Evolutionary conservation across 345 rosid genomes (phyloP).

Genomic region (Aquilaria malaccensis): DNA sequence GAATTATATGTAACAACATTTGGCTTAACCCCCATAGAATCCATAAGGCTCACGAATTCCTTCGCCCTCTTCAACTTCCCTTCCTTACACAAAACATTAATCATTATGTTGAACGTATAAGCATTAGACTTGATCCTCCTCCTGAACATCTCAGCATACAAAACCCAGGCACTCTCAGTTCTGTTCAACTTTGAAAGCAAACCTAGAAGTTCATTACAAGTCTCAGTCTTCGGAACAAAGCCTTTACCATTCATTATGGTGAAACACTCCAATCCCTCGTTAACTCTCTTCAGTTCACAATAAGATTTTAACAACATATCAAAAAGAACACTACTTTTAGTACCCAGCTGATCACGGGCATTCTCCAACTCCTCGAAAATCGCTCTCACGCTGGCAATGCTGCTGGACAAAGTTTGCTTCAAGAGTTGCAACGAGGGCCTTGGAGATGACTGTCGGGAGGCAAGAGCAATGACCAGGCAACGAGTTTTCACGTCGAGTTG

Average conservation of each 20-base stretch:
- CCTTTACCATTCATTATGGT: conserved; percentile 61
- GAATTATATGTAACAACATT: conserved; percentile 73
- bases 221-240: conserved; percentile 54
- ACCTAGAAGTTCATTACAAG: conserved; percentile 65
- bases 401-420: conserved; percentile 26
- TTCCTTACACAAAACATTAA: conserved; percentile 79
- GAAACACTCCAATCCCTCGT: conserved; percentile 60
- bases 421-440: conserved; percentile 49
- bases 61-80: conserved; percentile 80
- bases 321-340: conserved; percentile 41
- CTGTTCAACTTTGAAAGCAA: conserved; percentile 50
- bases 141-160: conserved; percentile 94
- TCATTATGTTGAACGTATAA: conserved; percentile 80
- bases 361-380: conserved; percentile 44
- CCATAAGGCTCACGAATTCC: conserved; percentile 51
- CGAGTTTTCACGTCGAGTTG: conserved; percentile 43
- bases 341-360: conserved; percentile 35
- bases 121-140: conserved; percentile 65
- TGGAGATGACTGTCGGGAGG: conserved; percentile 50
- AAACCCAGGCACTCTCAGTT: conserved; percentile 60
- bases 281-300: conserved; percentile 55
- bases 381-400: conserved; percentile 19
- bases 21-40: conserved; percentile 55
- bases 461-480: conserved; percentile 53
- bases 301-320: conserved; percentile 56